A percentile compares a stretch with the other conserved stretches of the same genome.
phyloP scores from a whole-genome alignment of 441 rosid species.

The Bocquillonia castaneifolia region DNA sequence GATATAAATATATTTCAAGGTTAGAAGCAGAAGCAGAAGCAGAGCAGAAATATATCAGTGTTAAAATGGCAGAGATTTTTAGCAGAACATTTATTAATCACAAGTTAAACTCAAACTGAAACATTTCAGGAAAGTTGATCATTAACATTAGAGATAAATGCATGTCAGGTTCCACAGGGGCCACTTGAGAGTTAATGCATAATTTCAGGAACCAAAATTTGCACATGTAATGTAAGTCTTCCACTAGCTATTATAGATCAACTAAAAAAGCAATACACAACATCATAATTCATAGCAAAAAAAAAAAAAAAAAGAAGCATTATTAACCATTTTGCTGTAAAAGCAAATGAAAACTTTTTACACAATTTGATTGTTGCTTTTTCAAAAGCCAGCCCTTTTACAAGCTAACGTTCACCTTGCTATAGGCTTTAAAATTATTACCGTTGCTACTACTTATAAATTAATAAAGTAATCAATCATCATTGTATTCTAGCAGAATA shows the following conservation, averaged over 20 bases:
- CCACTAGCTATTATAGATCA: conserved; percentile 8
- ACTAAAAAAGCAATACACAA: conserved; percentile 21
- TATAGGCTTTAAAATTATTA: conserved; percentile 4
- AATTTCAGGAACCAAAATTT: background rate
- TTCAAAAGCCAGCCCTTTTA: conserved; percentile 25
- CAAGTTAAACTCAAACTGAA: no score
- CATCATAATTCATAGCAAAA: no score
- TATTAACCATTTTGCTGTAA: conserved; percentile 10
- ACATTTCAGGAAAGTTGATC: no score
- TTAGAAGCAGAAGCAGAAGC: no score
- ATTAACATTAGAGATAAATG: background rate
- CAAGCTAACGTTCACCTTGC: conserved; percentile 13
- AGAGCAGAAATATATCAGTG: no score
- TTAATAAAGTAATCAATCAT: conserved; percentile 3
- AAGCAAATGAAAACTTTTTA: conserved; percentile 19
- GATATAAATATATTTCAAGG: background rate
- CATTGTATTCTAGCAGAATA: background rate
- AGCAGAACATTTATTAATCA: no score
- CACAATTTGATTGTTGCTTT: conserved; percentile 28
- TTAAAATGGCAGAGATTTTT: no score
- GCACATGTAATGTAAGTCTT: background rate
- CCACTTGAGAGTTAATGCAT: background rate
- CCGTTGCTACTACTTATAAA: conserved; percentile 25
- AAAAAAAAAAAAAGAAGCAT: background rate
- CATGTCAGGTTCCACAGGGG: background rate